Evolutionary conservation across 2,329 filamentous ascomycete species (phyloP).

Genomic region (Ambrosiella xylebori): DNA sequence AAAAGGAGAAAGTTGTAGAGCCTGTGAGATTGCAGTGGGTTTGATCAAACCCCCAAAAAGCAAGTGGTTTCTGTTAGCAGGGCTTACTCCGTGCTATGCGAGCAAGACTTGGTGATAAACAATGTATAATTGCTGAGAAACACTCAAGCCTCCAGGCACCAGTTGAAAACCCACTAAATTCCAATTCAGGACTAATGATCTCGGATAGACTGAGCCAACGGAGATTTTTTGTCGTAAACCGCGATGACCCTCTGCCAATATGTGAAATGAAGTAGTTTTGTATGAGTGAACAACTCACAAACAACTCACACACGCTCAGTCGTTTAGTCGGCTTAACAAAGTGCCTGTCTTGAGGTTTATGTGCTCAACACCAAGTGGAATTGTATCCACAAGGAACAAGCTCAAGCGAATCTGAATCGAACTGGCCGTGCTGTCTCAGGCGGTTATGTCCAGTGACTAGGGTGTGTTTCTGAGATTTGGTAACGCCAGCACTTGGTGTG

Average conservation of each 20-base stretch:
- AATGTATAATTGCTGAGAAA: not conserved
- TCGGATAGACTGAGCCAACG: too few species aligned
- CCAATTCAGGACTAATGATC: not conserved
- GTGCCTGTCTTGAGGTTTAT: not conserved
- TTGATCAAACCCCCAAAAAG: too few species aligned
- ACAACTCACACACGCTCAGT: not conserved
- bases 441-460: not conserved
- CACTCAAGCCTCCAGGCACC: not conserved
- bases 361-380: not conserved
- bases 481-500: not conserved
- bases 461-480: not conserved
- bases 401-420: not conserved
- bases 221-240: too few species aligned
- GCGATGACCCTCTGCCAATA: too few species aligned
- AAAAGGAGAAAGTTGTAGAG: too few species aligned
- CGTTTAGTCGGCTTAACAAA: not conserved
- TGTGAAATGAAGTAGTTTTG: too few species aligned
- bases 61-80: too few species aligned
- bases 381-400: not conserved
- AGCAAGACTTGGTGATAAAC: not conserved
- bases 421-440: conserved; percentile 1
- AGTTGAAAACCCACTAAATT: not conserved
- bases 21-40: too few species aligned
- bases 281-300: not conserved
- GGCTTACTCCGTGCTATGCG: not conserved